phyloP scores from a whole-genome alignment of 2,329 filamentous ascomycete genomes.

The Ilyonectria sp. region DNA sequence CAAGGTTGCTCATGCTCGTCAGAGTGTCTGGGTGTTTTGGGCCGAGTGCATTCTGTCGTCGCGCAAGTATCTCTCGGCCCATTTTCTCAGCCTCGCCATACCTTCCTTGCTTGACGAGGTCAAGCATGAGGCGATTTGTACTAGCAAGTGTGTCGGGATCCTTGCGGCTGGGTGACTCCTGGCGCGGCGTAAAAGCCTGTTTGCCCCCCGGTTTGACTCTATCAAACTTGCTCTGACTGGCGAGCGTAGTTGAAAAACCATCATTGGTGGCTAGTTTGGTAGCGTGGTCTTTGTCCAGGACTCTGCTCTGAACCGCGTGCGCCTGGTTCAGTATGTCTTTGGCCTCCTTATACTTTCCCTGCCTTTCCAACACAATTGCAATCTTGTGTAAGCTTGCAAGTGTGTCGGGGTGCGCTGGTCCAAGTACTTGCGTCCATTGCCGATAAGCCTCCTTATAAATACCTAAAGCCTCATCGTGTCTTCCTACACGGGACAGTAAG shows the following conservation, averaged over 20 bases:
- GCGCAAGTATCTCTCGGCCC: neutral
- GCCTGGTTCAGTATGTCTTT: neutral
- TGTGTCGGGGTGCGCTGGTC: neutral
- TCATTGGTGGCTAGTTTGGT: neutral
- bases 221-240: neutral
- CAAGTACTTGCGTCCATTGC: neutral
- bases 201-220: neutral
- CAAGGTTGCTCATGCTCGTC: neutral
- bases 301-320: neutral
- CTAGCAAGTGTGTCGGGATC: neutral
- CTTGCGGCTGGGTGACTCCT: neutral
- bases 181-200: neutral
- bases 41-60: neutral
- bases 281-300: neutral
- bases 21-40: neutral
- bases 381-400: neutral
- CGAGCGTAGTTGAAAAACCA: neutral
- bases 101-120: neutral
- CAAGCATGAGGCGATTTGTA: conserved; percentile 3
- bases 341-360: conserved; percentile 2
- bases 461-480: neutral
- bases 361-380: neutral
- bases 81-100: neutral
- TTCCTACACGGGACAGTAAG: neutral
- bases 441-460: neutral